phyloP scores from a whole-genome alignment of 352 stramenopile genomes.

The Phytophthora sansomeana region DNA sequence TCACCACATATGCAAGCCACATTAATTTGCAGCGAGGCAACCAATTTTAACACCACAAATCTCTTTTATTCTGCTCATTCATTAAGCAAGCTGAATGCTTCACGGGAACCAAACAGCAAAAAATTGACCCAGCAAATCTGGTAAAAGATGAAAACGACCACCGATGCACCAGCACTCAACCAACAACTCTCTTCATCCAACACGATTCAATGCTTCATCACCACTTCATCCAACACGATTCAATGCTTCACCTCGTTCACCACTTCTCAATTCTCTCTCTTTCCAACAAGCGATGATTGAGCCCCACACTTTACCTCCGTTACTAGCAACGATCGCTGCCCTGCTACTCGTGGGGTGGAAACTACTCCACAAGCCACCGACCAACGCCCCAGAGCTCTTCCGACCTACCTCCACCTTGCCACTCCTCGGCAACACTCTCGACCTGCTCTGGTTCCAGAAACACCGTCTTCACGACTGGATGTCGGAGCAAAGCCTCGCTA shows the following conservation, averaged over 20 bases:
- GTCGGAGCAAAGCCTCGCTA: slow-evolving; percentile 46
- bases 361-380: neutral
- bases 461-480: slow-evolving; percentile 62
- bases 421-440: slow-evolving; percentile 56
- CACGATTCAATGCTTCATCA: too few species aligned
- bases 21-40: too few species aligned
- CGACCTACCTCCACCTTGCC: slow-evolving; percentile 43
- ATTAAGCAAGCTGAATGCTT: neutral
- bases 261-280: neutral
- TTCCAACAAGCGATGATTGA: neutral
- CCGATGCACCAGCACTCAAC: neutral
- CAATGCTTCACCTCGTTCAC: neutral
- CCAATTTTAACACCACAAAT: too few species aligned
- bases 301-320: slow-evolving; percentile 1
- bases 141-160: neutral
- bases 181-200: too few species aligned
- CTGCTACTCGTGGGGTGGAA: slow-evolving; percentile 20
- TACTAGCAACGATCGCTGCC: slow-evolving; percentile 7
- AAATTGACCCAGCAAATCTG: neutral
- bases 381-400: slow-evolving; percentile 19
- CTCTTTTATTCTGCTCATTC: too few species aligned
- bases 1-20: too few species aligned
- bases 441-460: slow-evolving; percentile 52
- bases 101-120: neutral
- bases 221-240: neutral